These are phyloP conservation scores for Yamadazyma aaseri DNA, from an alignment of 1,139 yeast species.

Conservation along the genomic window DNA sequence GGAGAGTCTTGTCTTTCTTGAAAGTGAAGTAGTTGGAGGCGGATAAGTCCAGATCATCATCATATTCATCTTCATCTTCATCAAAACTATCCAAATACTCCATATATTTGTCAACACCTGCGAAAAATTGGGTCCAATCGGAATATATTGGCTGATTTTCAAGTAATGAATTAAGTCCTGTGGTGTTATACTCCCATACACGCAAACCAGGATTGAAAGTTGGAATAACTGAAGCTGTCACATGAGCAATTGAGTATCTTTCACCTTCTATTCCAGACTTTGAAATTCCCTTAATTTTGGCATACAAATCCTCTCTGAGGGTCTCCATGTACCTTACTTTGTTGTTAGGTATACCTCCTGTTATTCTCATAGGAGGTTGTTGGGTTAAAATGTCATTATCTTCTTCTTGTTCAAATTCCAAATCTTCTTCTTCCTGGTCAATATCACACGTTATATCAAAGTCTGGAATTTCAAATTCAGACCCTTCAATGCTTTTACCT, in stretches of 20 bases:
- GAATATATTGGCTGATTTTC: slow-evolving; percentile 19
- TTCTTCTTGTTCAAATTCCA: slow-evolving; percentile 14
- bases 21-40: slow-evolving; percentile 12
- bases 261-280: slow-evolving; percentile 50
- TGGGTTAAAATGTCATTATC: slow-evolving; percentile 17
- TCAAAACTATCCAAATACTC: slow-evolving; percentile 22
- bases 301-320: slow-evolving; percentile 52
- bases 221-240: slow-evolving; percentile 77
- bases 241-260: slow-evolving; percentile 67
- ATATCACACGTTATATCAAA: slow-evolving; percentile 11
- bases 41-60: slow-evolving; percentile 8
- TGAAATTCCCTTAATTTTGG: slow-evolving; percentile 41
- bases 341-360: slow-evolving; percentile 64
- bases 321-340: slow-evolving; percentile 62
- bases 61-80: slow-evolving; percentile 14
- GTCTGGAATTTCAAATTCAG: slow-evolving; percentile 4
- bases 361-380: slow-evolving; percentile 24
- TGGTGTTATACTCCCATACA: slow-evolving; percentile 81
- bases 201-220: slow-evolving; percentile 81
- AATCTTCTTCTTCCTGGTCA: slow-evolving; percentile 7
- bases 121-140: slow-evolving; percentile 59
- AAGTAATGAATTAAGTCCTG: slow-evolving; percentile 35
- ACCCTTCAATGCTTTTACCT: slow-evolving; percentile 7
- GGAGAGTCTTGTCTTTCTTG: slow-evolving; percentile 61
- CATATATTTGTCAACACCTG: slow-evolving; percentile 38